Conservation (phyloP, 1,284 basidiomycete species). For the Trametes pubescens region DNA sequence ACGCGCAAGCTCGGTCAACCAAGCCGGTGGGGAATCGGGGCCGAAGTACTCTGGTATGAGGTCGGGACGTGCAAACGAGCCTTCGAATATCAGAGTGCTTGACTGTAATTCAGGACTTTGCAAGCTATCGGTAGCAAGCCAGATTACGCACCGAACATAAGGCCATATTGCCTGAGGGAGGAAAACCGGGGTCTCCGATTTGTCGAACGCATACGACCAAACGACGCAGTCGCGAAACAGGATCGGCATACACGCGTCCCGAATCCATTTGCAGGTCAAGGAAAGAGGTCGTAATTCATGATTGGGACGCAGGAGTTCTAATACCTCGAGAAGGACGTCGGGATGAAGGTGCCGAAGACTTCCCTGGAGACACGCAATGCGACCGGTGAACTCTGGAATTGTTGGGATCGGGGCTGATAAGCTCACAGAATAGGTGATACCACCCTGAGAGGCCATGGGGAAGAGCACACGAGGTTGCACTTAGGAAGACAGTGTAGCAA, state of each 20-base stretch:
- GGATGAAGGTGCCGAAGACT: background rate
- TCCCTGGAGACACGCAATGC: background rate
- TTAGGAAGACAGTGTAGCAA: too few relatives aligned
- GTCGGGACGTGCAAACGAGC: background rate
- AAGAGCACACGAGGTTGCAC: too few relatives aligned
- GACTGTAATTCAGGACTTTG: background rate
- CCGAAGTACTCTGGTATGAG: background rate
- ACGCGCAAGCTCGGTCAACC: background rate
- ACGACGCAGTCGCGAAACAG: background rate
- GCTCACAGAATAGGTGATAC: too few relatives aligned
- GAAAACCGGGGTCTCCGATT: background rate
- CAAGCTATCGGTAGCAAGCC: background rate
- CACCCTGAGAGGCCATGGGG: too few relatives aligned
- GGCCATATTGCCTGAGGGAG: slow-evolving; percentile 10
- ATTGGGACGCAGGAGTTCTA: background rate
- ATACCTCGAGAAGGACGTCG: background rate
- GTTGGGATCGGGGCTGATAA: too few relatives aligned
- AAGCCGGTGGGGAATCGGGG: too few relatives aligned
- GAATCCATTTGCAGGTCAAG: slow-evolving; percentile 2
- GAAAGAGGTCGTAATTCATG: background rate
- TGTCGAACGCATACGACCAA: background rate
- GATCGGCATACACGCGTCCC: background rate
- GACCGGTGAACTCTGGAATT: too few relatives aligned
- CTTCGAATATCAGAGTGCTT: background rate
- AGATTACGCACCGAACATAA: slow-evolving; percentile 3